These are phyloP conservation scores for Backusella morwellensis DNA, from an alignment of 192 early-diverging fungal species.

Conservation along the genomic window DNA sequence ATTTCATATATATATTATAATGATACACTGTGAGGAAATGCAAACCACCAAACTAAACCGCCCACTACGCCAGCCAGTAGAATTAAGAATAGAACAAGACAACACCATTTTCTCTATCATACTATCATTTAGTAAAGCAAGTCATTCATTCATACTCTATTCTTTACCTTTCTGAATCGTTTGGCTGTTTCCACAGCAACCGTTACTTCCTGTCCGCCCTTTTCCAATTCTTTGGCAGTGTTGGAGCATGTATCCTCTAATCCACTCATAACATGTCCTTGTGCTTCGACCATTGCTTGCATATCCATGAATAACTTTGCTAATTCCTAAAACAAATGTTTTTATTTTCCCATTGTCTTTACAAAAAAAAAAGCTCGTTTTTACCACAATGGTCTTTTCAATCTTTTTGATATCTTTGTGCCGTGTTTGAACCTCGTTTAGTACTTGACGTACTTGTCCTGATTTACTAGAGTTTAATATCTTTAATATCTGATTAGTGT, in stretches of 20 bases:
- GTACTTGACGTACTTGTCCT: conserved; percentile 67
- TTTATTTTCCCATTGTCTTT: too few relatives aligned
- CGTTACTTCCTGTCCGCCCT: conserved; percentile 13
- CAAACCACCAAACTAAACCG: conserved; percentile 29
- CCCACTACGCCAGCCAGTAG: conserved; percentile 18
- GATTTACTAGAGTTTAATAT: conserved; percentile 67
- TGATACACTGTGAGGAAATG: conserved; percentile 9
- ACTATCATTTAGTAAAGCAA: not conserved
- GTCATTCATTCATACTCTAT: not conserved
- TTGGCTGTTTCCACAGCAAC: conserved; percentile 20
- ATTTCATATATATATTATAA: not conserved
- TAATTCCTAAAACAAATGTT: conserved; percentile 54
- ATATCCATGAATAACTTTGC: conserved; percentile 84
- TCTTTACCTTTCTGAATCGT: conserved; percentile 12
- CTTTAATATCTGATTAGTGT: conserved; percentile 23
- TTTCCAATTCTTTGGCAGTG: conserved; percentile 18
- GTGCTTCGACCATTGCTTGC: conserved; percentile 72
- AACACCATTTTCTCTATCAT: conserved; percentile 34
- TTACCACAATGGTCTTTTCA: conserved; percentile 78
- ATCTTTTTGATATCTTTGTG: conserved; percentile 83
- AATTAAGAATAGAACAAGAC: conserved; percentile 21
- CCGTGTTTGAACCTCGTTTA: conserved; percentile 76
- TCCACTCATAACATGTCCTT: conserved; percentile 66
- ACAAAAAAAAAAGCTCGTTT: not conserved
- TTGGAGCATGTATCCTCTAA: conserved; percentile 58